A percentile compares a stretch with the other conserved stretches of the same genome.
Conservation (phyloP, 345 rosid genomes). For the Sisymbrium altissimum region DNA sequence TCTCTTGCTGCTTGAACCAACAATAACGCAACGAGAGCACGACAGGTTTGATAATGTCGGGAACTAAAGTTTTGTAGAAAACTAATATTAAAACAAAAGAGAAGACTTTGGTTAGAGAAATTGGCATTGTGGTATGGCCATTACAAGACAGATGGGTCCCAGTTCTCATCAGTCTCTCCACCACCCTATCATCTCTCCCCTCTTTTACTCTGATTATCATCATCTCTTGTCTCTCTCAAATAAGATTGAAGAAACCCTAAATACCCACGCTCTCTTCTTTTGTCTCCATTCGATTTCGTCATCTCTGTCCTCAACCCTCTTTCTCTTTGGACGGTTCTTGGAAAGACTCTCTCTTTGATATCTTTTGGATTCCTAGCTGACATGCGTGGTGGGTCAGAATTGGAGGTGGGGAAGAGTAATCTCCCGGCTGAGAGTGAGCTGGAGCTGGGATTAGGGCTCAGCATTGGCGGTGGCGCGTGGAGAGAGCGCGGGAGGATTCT, state of each 20-base stretch:
- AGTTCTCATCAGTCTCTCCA: conserved; percentile 29
- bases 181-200: conserved; percentile 9
- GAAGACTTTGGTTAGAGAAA: conserved; percentile 24
- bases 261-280: conserved; percentile 3
- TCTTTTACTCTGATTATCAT: conserved; percentile 6
- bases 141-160: conserved; percentile 38
- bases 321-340: too few species aligned
- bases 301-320: too few species aligned
- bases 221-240: conserved; percentile 9
- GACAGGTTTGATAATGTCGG: conserved; percentile 35
- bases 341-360: background rate
- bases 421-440: conserved; percentile 47
- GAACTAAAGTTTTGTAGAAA: background rate
- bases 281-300: conserved; percentile 10
- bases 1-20: conserved; percentile 17
- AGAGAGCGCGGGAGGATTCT: conserved; percentile 75
- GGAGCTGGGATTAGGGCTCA: conserved; percentile 65
- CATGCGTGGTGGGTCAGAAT: conserved; percentile 50
- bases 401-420: conserved; percentile 35
- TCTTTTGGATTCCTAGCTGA: background rate
- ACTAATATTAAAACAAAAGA: conserved; percentile 7
- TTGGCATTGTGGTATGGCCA: conserved; percentile 24
- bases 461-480: conserved; percentile 58
- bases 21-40: conserved; percentile 29
- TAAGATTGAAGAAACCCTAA: conserved; percentile 8